These are phyloP conservation scores for Albizia julibrissin DNA, from an alignment of 306 rosid species.

Conservation along the genomic window DNA sequence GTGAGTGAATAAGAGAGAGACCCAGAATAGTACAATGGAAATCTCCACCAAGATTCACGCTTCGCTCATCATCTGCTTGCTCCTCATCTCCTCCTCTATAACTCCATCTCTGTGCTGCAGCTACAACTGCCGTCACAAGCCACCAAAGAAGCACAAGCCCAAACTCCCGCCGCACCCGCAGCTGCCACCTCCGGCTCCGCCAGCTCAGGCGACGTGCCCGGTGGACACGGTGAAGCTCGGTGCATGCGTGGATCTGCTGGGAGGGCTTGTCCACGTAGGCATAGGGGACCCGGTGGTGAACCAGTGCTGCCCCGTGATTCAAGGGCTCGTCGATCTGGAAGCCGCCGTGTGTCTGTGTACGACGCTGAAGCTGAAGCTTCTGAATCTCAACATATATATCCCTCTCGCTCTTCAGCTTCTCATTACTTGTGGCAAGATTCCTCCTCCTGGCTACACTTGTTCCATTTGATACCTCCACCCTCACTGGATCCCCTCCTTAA, in stretches of 20 bases:
- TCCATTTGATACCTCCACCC: slow-evolving; percentile 52
- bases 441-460: slow-evolving; percentile 98
- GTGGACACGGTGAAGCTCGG: slow-evolving; percentile 82
- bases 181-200: slow-evolving; percentile 35
- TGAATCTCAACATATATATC: slow-evolving; percentile 73
- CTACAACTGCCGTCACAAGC: slow-evolving; percentile 57
- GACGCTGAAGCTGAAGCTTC: slow-evolving; percentile 78
- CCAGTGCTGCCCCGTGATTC: slow-evolving; percentile 74
- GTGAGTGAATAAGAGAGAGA: neutral
- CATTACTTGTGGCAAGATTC: slow-evolving; percentile 83
- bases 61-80: slow-evolving; percentile 68
- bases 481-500: neutral
- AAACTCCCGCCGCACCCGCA: slow-evolving; percentile 35
- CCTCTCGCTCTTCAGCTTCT: slow-evolving; percentile 96
- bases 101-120: slow-evolving; percentile 72
- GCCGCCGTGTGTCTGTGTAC: slow-evolving; percentile 95
- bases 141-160: slow-evolving; percentile 46
- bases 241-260: slow-evolving; percentile 81
- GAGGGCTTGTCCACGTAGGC: slow-evolving; percentile 78
- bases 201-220: slow-evolving; percentile 60
- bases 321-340: slow-evolving; percentile 76
- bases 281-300: slow-evolving; percentile 72
- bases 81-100: slow-evolving; percentile 69
- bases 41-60: slow-evolving; percentile 54
- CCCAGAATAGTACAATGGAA: slow-evolving; percentile 46